Conservation (phyloP, 306 rosid genomes). For the Ormosia emarginata region DNA sequence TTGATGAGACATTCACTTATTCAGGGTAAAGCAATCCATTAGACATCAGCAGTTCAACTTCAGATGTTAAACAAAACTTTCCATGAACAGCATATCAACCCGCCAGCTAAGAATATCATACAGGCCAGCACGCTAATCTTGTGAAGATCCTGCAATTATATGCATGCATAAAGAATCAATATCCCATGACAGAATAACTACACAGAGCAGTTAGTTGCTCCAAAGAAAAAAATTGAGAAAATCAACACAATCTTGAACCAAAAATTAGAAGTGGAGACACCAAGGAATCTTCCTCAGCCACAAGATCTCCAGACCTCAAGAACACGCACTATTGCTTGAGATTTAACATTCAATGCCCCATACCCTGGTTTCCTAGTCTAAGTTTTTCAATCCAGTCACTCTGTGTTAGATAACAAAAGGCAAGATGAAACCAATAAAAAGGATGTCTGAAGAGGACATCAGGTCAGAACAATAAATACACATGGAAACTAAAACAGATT, state of each 20-base stretch:
- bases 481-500: constrained; percentile 11
- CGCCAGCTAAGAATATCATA: constrained; percentile 96
- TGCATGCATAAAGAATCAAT: constrained; percentile 98
- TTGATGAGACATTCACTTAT: constrained; percentile 35
- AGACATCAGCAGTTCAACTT: constrained; percentile 73
- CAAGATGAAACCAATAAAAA: constrained; percentile 32
- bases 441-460: constrained; percentile 46
- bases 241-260: constrained; percentile 57
- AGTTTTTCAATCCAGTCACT: constrained; percentile 39
- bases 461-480: no score
- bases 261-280: constrained; percentile 48
- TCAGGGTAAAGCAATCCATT: constrained; percentile 49
- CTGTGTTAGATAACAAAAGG: constrained; percentile 25
- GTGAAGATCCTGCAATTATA: constrained; percentile 99
- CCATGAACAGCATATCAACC: constrained; percentile 96
- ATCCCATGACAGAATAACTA: constrained; percentile 70
- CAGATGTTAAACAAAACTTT: constrained; percentile 84
- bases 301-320: constrained; percentile 50
- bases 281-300: constrained; percentile 48
- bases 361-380: constrained; percentile 44
- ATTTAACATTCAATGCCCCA: constrained; percentile 45
- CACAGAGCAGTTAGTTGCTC: constrained; percentile 53
- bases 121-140: constrained; percentile 93
- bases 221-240: constrained; percentile 62
- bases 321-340: constrained; percentile 36